phyloP scores from a whole-genome alignment of 176 grass and related monocot genomes.

The Eragrostis nindensis region DNA sequence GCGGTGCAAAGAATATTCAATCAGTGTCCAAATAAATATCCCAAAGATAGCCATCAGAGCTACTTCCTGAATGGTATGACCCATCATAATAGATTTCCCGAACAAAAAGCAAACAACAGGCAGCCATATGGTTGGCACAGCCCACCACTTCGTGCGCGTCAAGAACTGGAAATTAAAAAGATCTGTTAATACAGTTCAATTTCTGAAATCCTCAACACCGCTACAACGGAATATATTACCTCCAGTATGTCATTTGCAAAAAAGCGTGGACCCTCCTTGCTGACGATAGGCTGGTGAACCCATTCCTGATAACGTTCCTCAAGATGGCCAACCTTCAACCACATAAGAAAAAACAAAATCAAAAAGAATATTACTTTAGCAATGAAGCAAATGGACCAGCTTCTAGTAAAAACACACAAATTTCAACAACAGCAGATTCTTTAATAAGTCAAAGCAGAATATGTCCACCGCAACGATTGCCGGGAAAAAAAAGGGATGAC shows the following conservation, averaged over 20 bases:
- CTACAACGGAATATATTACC: slow-evolving; percentile 38
- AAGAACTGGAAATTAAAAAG: slow-evolving; percentile 59
- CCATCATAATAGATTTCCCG: slow-evolving; percentile 61
- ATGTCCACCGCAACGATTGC: background rate
- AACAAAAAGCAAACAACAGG: slow-evolving; percentile 76
- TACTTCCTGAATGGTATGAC: slow-evolving; percentile 58
- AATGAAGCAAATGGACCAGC: background rate
- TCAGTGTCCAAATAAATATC: slow-evolving; percentile 86
- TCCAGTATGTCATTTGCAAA: slow-evolving; percentile 75
- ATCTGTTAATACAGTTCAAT: background rate
- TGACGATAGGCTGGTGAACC: slow-evolving; percentile 93
- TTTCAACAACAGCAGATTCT: background rate
- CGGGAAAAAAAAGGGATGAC: background rate
- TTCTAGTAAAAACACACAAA: background rate
- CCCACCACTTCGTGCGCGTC: slow-evolving; percentile 89
- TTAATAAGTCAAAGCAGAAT: background rate
- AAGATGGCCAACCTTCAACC: slow-evolving; percentile 83
- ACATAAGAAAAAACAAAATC: slow-evolving; percentile 6
- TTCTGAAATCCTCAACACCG: background rate
- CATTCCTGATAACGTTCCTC: slow-evolving; percentile 89
- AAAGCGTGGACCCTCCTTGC: slow-evolving; percentile 87
- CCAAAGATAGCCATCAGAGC: slow-evolving; percentile 56
- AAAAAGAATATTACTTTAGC: background rate
- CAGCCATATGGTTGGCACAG: slow-evolving; percentile 85
- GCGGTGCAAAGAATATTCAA: slow-evolving; percentile 86